Evolutionary conservation across 768 basidiomycete species (phyloP).

Genomic region (Hygrophoropsis aurantiaca): DNA sequence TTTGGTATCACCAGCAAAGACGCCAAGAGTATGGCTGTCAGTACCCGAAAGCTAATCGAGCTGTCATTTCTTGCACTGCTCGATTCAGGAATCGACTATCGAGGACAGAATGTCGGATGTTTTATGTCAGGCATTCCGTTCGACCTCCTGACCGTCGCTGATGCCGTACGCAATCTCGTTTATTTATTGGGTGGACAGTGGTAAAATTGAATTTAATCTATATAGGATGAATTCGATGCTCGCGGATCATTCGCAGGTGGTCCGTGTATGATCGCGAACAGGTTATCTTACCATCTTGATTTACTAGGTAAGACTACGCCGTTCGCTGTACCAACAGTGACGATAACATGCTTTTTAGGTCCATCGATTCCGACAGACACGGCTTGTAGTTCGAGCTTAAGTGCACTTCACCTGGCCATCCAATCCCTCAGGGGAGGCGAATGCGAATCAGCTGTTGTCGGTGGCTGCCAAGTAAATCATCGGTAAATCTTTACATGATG

Average conservation of each 20-base stretch:
- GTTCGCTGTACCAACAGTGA: slow-evolving; percentile 31
- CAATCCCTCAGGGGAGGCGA: slow-evolving; percentile 44
- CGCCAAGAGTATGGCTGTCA: slow-evolving; percentile 25
- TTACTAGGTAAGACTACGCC: slow-evolving; percentile 7
- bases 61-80: slow-evolving; percentile 40
- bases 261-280: slow-evolving; percentile 39
- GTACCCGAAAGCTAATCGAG: slow-evolving; percentile 38
- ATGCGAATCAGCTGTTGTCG: slow-evolving; percentile 48
- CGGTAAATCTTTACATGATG: slow-evolving; percentile 27
- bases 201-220: not conserved
- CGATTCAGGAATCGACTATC: slow-evolving; percentile 49
- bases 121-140: slow-evolving; percentile 35
- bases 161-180: slow-evolving; percentile 22
- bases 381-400: slow-evolving; percentile 49
- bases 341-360: slow-evolving; percentile 38
- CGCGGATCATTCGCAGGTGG: slow-evolving; percentile 33
- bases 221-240: slow-evolving; percentile 34
- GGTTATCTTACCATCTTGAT: slow-evolving; percentile 42
- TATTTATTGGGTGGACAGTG: not conserved
- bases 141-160: slow-evolving; percentile 24
- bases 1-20: slow-evolving; percentile 30
- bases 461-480: slow-evolving; percentile 42
- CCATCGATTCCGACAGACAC: slow-evolving; percentile 52
- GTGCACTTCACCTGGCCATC: slow-evolving; percentile 48
- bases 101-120: slow-evolving; percentile 41